phyloP scores from a whole-genome alignment of 2,329 filamentous ascomycete species.

The Chaetomiaceae sp. region DNA sequence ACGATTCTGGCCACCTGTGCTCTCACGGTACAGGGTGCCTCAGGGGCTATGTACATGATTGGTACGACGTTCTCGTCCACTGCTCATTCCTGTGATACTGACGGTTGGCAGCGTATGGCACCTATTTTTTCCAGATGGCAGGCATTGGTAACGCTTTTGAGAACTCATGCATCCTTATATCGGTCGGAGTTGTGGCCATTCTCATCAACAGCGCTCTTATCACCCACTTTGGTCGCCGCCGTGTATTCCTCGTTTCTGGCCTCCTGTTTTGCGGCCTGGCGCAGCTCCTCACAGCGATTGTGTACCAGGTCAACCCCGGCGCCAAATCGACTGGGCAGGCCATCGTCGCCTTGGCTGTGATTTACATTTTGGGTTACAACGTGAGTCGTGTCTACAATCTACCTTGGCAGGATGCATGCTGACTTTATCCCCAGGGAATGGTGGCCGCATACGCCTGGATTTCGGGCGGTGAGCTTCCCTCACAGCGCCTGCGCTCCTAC shows the following conservation, averaged over 20 bases:
- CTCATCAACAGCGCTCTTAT: conserved; percentile 49
- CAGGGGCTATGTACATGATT: conserved; percentile 53
- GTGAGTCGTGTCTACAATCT: background rate
- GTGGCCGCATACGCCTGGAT: conserved; percentile 55
- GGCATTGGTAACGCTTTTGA: conserved; percentile 51
- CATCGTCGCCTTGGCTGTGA: conserved; percentile 47
- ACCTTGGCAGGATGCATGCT: background rate
- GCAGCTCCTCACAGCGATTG: conserved; percentile 48
- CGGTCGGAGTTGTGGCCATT: conserved; percentile 49
- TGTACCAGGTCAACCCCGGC: conserved; percentile 44
- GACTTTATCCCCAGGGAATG: conserved; percentile 36
- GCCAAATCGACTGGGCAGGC: conserved; percentile 38
- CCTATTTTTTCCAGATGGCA: conserved; percentile 58
- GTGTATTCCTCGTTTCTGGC: conserved; percentile 48
- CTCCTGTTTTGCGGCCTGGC: conserved; percentile 48
- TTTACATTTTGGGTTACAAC: conserved; percentile 52
- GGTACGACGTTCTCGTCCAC: conserved; percentile 31
- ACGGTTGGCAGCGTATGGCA: conserved; percentile 43
- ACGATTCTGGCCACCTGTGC: conserved; percentile 45
- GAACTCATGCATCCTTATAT: conserved; percentile 51
- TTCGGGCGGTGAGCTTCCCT: conserved; percentile 52
- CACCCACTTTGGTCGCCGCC: conserved; percentile 48
- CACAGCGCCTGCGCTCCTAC: conserved; percentile 51
- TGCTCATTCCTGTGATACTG: background rate
- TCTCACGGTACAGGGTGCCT: conserved; percentile 48